Evolutionary conservation across 176 grass and related monocot species (phyloP).

Genomic region (Cocos nucifera): DNA sequence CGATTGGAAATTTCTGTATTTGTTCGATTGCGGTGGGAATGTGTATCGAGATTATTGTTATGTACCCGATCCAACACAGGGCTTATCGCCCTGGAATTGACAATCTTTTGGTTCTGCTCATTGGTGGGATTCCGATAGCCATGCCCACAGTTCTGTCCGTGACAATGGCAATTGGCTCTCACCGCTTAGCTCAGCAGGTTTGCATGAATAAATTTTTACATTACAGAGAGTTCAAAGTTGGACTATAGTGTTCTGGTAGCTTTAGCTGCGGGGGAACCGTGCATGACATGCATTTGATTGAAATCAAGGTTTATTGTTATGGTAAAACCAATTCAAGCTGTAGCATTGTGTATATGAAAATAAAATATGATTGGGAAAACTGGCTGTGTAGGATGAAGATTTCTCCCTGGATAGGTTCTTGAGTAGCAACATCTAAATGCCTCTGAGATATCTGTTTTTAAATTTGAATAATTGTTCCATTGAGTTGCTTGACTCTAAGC

Average conservation of each 20-base stretch:
- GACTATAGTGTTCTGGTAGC: neutral
- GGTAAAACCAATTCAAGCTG: too few species aligned
- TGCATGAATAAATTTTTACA: neutral
- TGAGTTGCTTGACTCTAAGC: too few species aligned
- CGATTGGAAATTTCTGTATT: constrained; percentile 75
- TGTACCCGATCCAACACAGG: constrained; percentile 67
- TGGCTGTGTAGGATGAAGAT: too few species aligned
- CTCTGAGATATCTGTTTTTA: too few species aligned
- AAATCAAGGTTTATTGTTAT: too few species aligned
- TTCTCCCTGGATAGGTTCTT: too few species aligned
- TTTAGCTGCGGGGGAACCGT: too few species aligned
- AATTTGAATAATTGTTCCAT: too few species aligned
- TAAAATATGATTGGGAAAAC: too few species aligned
- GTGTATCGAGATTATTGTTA: constrained; percentile 65
- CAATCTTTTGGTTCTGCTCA: constrained; percentile 68
- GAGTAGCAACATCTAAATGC: too few species aligned
- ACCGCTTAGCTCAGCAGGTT: constrained; percentile 62
- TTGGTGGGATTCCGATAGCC: constrained; percentile 78
- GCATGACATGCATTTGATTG: too few species aligned
- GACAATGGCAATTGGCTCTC: constrained; percentile 77
- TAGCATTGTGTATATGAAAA: too few species aligned
- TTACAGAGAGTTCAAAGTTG: neutral
- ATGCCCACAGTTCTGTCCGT: constrained; percentile 76
- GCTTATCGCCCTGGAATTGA: constrained; percentile 58
- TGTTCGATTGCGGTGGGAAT: constrained; percentile 68